Evolutionary conservation across 257 asterid species (phyloP).

Genomic region (Gentiana macrophylla): DNA sequence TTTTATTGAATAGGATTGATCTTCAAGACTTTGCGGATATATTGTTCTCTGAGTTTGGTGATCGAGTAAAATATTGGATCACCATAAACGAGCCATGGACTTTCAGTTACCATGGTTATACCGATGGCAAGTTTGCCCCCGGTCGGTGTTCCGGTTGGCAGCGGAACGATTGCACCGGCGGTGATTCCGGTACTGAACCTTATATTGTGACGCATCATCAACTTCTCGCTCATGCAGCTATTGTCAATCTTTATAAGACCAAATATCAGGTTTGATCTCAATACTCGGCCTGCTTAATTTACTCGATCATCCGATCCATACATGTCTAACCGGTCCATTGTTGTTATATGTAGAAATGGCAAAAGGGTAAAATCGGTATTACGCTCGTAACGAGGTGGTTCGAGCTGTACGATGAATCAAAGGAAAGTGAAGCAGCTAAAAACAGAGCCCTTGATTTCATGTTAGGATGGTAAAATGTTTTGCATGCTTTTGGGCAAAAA

Average conservation of each 20-base stretch:
- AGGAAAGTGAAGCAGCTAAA: slow-evolving; percentile 4
- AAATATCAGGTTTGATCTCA: slow-evolving; percentile 8
- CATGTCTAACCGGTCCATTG: background rate
- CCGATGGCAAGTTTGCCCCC: slow-evolving; percentile 29
- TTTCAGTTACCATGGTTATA: slow-evolving; percentile 27
- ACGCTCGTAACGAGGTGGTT: slow-evolving; percentile 15
- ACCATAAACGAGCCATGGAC: slow-evolving; percentile 37
- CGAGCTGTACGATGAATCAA: slow-evolving; percentile 5
- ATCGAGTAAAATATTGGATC: slow-evolving; percentile 40
- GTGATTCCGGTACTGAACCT: slow-evolving; percentile 15
- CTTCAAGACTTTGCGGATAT: slow-evolving; percentile 28
- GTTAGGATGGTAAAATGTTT: slow-evolving; percentile 39
- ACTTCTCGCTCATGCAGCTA: slow-evolving; percentile 15
- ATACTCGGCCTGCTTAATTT: too few relatives aligned
- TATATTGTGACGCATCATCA: slow-evolving; percentile 10
- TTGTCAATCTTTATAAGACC: slow-evolving; percentile 2
- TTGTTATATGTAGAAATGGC: background rate
- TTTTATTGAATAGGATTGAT: slow-evolving; percentile 14
- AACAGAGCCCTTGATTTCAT: slow-evolving; percentile 37
- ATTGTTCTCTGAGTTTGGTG: slow-evolving; percentile 50
- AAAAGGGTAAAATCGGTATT: slow-evolving; percentile 18
- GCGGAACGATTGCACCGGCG: background rate
- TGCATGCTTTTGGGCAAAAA: background rate
- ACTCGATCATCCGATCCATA: too few relatives aligned
- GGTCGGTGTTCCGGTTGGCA: slow-evolving; percentile 33